Conservation (phyloP, 768 basidiomycete genomes). For the Suillus plorans region DNA sequence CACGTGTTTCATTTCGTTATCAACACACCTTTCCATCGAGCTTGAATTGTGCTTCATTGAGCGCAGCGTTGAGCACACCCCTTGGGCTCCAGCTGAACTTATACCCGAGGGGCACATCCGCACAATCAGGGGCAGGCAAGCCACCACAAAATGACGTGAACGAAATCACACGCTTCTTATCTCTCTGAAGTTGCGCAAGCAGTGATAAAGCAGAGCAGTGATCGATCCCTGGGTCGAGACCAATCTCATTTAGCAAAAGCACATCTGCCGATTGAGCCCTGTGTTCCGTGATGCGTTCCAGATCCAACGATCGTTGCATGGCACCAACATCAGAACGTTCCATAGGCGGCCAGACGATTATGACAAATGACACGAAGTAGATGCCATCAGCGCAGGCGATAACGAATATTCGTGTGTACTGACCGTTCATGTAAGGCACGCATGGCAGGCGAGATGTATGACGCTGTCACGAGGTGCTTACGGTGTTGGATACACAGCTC, state of each 20-base stretch:
- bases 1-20: background rate
- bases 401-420: slow-evolving; percentile 17
- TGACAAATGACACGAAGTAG: background rate
- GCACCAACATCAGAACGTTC: background rate
- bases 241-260: slow-evolving; percentile 85
- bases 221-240: slow-evolving; percentile 87
- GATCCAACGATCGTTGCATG: background rate
- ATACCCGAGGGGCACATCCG: slow-evolving; percentile 73
- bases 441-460: slow-evolving; percentile 86
- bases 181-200: slow-evolving; percentile 47
- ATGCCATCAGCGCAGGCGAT: background rate
- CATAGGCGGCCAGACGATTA: background rate
- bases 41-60: slow-evolving; percentile 69
- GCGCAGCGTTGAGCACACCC: slow-evolving; percentile 80
- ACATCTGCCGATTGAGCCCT: slow-evolving; percentile 66
- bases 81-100: slow-evolving; percentile 94
- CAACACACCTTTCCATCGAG: slow-evolving; percentile 53
- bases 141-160: slow-evolving; percentile 95
- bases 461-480: slow-evolving; percentile 87
- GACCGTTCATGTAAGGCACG: slow-evolving; percentile 58
- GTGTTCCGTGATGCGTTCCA: background rate
- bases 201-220: slow-evolving; percentile 83
- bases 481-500: slow-evolving; percentile 64
- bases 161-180: slow-evolving; percentile 58
- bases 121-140: slow-evolving; percentile 72